These are phyloP conservation scores for Zizania latifolia DNA, from an alignment of 176 grass and related monocot species.

Conservation along the genomic window DNA sequence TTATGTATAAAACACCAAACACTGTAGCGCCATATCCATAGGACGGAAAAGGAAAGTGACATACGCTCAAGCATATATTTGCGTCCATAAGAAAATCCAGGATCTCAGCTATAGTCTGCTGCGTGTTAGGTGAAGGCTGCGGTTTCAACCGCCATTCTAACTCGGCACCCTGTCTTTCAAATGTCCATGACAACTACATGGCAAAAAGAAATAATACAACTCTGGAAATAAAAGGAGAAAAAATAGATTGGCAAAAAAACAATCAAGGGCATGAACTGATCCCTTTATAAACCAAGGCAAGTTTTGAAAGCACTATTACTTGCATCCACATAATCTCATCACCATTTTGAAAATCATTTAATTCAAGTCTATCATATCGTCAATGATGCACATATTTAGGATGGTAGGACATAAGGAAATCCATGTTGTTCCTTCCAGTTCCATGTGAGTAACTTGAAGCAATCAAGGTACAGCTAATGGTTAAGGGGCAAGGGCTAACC, in stretches of 20 bases:
- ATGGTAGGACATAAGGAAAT: background rate
- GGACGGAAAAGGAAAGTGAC: slow-evolving; percentile 4
- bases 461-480: background rate
- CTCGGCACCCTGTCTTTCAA: no score
- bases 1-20: no score
- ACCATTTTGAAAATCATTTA: background rate
- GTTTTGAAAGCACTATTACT: background rate
- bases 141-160: no score
- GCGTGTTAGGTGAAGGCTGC: no score
- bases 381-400: background rate
- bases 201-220: slow-evolving; percentile 17
- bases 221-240: background rate
- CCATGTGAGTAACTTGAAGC: background rate
- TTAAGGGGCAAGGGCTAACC: background rate
- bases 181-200: no score
- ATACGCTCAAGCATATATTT: slow-evolving; percentile 90
- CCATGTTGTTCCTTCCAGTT: background rate
- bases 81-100: no score
- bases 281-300: no score
- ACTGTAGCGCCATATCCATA: background rate
- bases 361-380: no score
- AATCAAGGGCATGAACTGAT: background rate
- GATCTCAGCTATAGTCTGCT: no score
- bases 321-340: background rate
- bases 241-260: background rate